Base-by-base conservation (phyloP, 2,329 filamentous ascomycete genomes). In the Talaromyces funiculosus region DNA sequence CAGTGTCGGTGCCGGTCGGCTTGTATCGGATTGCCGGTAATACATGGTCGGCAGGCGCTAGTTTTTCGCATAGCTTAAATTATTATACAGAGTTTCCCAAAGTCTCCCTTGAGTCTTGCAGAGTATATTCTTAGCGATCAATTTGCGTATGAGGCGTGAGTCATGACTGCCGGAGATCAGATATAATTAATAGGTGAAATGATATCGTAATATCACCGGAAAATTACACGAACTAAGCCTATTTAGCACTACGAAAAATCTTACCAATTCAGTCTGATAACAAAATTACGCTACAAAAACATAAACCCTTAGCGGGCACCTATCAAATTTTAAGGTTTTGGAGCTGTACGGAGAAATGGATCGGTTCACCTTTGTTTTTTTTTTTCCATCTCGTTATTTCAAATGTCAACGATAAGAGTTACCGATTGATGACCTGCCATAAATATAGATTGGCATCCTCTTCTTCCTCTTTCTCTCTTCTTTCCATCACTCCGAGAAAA, bases 1-100 rank as follows among this genome's bases (percentile, higher is more conserved):
- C 51, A 54, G 51, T 26, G 33, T 54, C 49, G 40, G 40, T 40
- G 40, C 9, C 1, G n/a, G 40, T 42, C 22, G 51, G 51, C 24
- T 54, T 40, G 35, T 40, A 40, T 54, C 51, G 51, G 51, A 9
- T 20, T 51, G 45, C 45, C 45, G 47, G 47, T 20, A 54, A n/a
- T 54, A 10, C 10, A 24, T 54, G 33, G 40, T 54, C 31, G 22
- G 37, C 20, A 22, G 35, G 10, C 31, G 14, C 31, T 37, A 53
- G 51, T 54, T 26, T 29, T 54, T 54, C 40, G 38, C 29, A 51
- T 33, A 51, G 18, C 18, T 35, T 35, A 35, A 49, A 49, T 20
- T 18, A 10, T 51, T 20, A 5, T 43, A 14, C 42, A 22, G 38
- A 40, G 38, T 42, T 20, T 20, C n/a, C n/a, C n/a, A n/a, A n/a